phyloP scores from a whole-genome alignment of 768 basidiomycete genomes.

The Serpula lacrymans region DNA sequence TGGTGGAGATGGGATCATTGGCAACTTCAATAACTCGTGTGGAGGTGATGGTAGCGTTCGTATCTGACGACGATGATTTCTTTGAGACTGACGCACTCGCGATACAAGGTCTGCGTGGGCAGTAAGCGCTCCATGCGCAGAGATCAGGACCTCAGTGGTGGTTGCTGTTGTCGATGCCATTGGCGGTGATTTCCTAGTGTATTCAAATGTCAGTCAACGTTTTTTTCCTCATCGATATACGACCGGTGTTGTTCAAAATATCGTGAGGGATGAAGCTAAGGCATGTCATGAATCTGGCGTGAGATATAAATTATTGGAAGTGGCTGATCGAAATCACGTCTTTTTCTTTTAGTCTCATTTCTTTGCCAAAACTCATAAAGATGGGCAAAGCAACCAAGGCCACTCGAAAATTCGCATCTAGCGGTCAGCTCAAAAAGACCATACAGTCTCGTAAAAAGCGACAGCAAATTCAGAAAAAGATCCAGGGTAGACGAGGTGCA shows the following conservation, averaged over 20 bases:
- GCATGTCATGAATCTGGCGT: neutral
- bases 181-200: too few species aligned
- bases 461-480: conserved; percentile 71
- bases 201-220: too few species aligned
- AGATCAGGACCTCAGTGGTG: conserved; percentile 50
- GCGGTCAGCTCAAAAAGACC: conserved; percentile 83
- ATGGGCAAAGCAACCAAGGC: conserved; percentile 75
- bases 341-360: neutral
- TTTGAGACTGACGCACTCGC: conserved; percentile 54
- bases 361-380: too few species aligned
- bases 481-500: conserved; percentile 53
- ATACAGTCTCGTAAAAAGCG: conserved; percentile 83
- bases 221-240: too few species aligned
- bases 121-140: conserved; percentile 64
- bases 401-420: conserved; percentile 83
- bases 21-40: conserved; percentile 49
- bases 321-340: neutral
- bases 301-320: neutral
- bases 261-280: too few species aligned
- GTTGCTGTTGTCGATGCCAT: conserved; percentile 11
- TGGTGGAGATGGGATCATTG: conserved; percentile 56
- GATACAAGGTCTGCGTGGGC: conserved; percentile 57
- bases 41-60: conserved; percentile 54
- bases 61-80: conserved; percentile 53
- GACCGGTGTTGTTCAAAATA: too few species aligned